Percentiles rank a stretch among this genome's conserved stretches.
phyloP scores from a whole-genome alignment of 2,329 filamentous ascomycete species.

The Emmonsia crescens region DNA sequence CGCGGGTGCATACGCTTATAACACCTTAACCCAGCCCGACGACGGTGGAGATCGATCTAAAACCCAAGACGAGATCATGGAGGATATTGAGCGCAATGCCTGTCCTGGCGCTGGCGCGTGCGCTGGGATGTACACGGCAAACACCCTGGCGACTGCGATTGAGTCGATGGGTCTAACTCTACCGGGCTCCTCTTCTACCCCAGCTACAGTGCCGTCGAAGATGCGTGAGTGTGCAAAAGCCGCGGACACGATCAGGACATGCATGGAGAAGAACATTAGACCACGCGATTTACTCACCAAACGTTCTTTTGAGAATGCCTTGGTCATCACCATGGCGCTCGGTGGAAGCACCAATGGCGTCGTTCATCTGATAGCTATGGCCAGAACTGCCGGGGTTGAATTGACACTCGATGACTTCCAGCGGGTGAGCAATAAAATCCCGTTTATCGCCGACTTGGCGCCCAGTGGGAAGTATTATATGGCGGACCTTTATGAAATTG shows the following conservation, averaged over 20 bases:
- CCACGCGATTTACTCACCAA: constrained; percentile 72
- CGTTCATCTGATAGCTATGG: constrained; percentile 83
- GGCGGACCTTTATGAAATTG: constrained; percentile 77
- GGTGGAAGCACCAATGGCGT: constrained; percentile 84
- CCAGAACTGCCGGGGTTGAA: constrained; percentile 66
- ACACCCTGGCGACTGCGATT: constrained; percentile 85
- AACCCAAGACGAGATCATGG: constrained; percentile 65
- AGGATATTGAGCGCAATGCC: constrained; percentile 68
- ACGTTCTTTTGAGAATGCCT: constrained; percentile 72
- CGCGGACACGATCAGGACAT: constrained; percentile 64
- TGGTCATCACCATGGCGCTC: constrained; percentile 85
- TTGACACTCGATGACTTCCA: constrained; percentile 75
- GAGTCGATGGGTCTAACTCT: constrained; percentile 78
- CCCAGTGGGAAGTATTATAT: constrained; percentile 78
- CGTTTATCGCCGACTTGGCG: constrained; percentile 75
- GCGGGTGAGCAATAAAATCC: constrained; percentile 68
- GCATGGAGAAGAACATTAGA: constrained; percentile 72
- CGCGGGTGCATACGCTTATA: constrained; percentile 69
- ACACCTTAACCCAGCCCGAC: constrained; percentile 59
- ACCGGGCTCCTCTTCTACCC: constrained; percentile 74
- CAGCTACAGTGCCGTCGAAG: constrained; percentile 71
- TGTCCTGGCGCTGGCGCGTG: constrained; percentile 73
- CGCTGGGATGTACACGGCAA: constrained; percentile 89
- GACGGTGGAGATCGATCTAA: constrained; percentile 53
- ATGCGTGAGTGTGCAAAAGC: constrained; percentile 75